Evolutionary conservation across 768 basidiomycete genomes (phyloP).

Genomic region (Pleurotus pulmonarius): DNA sequence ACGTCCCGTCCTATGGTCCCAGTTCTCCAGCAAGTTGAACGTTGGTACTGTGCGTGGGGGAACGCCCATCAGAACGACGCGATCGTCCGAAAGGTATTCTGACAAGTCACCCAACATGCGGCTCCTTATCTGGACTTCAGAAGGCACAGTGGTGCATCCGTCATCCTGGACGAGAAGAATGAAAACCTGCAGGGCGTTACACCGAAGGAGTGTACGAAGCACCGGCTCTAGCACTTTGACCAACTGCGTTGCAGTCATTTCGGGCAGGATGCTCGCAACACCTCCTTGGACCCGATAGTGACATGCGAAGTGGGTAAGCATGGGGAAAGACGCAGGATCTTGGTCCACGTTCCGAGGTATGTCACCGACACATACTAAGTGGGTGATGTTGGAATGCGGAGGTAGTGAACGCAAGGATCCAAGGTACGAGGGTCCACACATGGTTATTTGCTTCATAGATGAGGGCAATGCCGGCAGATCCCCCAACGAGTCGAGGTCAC

Average conservation of each 20-base stretch:
- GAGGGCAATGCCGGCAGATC: neutral
- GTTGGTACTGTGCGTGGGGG: neutral
- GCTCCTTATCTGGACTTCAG: neutral
- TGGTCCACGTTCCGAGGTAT: neutral
- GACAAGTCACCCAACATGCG: neutral
- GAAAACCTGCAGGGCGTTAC: neutral
- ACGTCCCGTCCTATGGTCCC: neutral
- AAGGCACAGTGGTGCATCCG: neutral
- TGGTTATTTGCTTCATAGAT: neutral
- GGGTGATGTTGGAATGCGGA: neutral
- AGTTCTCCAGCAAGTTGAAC: neutral
- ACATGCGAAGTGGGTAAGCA: slow-evolving; percentile 2
- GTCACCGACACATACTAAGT: neutral
- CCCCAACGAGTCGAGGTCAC: neutral
- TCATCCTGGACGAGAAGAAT: slow-evolving; percentile 3
- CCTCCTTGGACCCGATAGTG: neutral
- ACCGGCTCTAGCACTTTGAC: neutral
- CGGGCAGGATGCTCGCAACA: neutral
- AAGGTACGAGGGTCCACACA: neutral
- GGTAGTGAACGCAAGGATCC: neutral
- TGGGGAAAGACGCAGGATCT: neutral
- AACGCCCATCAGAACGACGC: neutral
- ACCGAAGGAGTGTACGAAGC: neutral
- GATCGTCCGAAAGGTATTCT: neutral
- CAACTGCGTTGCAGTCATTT: neutral